A percentile compares a stretch with the other conserved stretches of the same genome.
phyloP scores from a whole-genome alignment of 768 basidiomycete genomes.

The Nidularia pulvinata region DNA sequence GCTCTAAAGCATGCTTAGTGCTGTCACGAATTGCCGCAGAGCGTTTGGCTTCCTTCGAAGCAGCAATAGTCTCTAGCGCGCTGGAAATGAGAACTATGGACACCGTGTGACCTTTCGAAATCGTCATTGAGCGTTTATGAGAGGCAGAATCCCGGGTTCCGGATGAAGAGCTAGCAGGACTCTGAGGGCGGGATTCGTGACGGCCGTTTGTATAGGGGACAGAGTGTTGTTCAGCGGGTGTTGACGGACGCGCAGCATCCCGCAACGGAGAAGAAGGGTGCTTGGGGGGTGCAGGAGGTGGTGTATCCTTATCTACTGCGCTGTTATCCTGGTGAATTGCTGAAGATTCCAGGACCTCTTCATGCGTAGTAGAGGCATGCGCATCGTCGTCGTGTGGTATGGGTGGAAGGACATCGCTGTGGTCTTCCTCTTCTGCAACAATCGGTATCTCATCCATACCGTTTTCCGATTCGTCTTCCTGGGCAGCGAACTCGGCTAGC shows the following conservation, averaged over 20 bases:
- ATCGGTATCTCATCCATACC: background rate
- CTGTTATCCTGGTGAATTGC: background rate
- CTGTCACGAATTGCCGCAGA: conserved; percentile 82
- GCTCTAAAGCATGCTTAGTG: conserved; percentile 78
- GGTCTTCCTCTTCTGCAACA: background rate
- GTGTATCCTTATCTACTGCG: background rate
- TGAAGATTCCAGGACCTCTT: background rate
- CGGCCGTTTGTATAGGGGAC: conserved; percentile 1
- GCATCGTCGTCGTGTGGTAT: background rate
- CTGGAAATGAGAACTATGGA: conserved; percentile 82
- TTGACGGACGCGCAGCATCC: background rate
- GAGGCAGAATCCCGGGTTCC: conserved; percentile 4
- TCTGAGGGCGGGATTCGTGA: background rate
- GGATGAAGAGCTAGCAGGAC: background rate
- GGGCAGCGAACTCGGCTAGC: background rate
- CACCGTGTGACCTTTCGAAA: conserved; percentile 70
- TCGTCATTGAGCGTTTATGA: conserved; percentile 60
- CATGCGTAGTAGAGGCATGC: background rate
- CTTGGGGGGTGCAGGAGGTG: background rate
- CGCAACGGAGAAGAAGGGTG: background rate
- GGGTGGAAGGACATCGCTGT: background rate
- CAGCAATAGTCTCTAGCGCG: conserved; percentile 82
- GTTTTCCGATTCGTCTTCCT: too few species aligned
- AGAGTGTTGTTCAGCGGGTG: background rate
- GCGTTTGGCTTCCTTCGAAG: conserved; percentile 88